Base-by-base conservation (phyloP, 1,284 basidiomycete species). In the Boletus semigastroideus region DNA sequence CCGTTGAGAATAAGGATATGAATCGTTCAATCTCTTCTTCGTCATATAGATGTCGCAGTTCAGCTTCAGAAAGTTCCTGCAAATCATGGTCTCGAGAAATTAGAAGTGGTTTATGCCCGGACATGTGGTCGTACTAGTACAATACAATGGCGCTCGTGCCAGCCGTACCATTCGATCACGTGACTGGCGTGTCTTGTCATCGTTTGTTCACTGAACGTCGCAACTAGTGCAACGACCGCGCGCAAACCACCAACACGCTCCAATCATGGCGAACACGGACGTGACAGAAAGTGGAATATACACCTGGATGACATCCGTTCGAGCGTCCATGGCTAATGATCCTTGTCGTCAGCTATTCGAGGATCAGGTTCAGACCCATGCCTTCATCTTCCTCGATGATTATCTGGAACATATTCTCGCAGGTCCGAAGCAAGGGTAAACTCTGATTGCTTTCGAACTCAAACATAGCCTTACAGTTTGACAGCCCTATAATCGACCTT, bases 321-420 rank as follows among this genome's bases (percentile, higher is more conserved):
- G 86, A 42, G 72, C 80, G 14, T 78, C 78, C 34, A 87, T 92
- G 83, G 79, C 77, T 10, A 83, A 78, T 46, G 89, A 91, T 64
- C 78, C 84, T 49, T 86, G 84, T 30, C 79, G 86, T 20, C 77
- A 84, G 57, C 71, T 80, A 46, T 82, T 91, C 55, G 78, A 86
- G 51, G 82, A 85, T 49, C 86, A 90, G 62, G 78, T 91, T 31
- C 84, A 88, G 52, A 79, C 75, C 10, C 81, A 87, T 53, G 88
- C 87, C 2, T 87, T 90, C 64, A 74, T 82, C 56, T 92, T 90
- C 67, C 78, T 92, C 41, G 83, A 90, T 57, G 80, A 86, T 61
- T 91, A 91, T 65, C 72, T 90, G 37, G 82, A 87, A 60, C 82
- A 82, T 60, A 87, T 91, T 53, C 71, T 87, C 36, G 74, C 77